These are phyloP conservation scores for Ophiostoma pallidulum DNA, from an alignment of 2,329 filamentous ascomycete genomes.

Conservation along the genomic window DNA sequence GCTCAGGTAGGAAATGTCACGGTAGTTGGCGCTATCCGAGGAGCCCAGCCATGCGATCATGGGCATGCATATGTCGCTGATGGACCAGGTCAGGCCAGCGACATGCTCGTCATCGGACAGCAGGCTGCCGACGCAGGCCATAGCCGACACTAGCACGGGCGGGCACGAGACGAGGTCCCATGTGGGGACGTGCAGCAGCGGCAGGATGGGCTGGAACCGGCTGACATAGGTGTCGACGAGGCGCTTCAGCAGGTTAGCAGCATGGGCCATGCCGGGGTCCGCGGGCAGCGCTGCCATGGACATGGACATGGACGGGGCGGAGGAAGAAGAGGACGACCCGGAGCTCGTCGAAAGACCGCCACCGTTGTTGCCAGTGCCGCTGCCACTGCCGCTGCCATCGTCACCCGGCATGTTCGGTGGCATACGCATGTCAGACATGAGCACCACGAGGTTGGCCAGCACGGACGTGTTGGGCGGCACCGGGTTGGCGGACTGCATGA, in stretches of 20 bases:
- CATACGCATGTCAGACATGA: constrained; percentile 20
- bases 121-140: constrained; percentile 24
- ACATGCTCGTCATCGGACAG: constrained; percentile 14
- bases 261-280: constrained; percentile 15
- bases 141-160: constrained; percentile 21
- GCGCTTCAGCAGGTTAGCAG: constrained; percentile 17
- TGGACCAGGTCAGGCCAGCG: constrained; percentile 15
- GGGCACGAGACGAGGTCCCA: constrained; percentile 19
- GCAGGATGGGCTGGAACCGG: constrained; percentile 22
- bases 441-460: constrained; percentile 16
- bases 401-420: no score
- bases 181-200: constrained; percentile 23
- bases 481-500: constrained; percentile 2
- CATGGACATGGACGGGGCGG: background rate
- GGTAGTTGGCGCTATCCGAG: constrained; percentile 20
- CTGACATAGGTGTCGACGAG: constrained; percentile 21
- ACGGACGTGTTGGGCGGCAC: background rate
- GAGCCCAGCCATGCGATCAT: constrained; percentile 24
- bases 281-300: no score
- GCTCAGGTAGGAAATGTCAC: constrained; percentile 21
- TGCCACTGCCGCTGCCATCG: no score
- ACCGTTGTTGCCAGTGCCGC: no score
- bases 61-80: constrained; percentile 21
- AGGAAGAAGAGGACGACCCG: no score
- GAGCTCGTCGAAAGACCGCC: no score